Evolutionary conservation across 73 alveolate species (phyloP), one percentile per base, ranked within the genome.

Genomic region (Paramecium biaurelia): DNA sequence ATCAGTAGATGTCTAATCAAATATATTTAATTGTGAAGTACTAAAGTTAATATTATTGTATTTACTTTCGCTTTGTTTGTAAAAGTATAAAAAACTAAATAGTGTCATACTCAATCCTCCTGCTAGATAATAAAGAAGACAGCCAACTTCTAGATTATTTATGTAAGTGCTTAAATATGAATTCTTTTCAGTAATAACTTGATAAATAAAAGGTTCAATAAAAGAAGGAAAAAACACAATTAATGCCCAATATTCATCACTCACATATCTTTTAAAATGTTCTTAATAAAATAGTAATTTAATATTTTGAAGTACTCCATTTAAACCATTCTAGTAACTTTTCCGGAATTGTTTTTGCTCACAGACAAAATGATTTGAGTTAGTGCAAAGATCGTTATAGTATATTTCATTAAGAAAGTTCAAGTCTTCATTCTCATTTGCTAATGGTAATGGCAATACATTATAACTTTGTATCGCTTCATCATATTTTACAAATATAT

Each of bases 1-100:
- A 79, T 79, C 21, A 79, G 30, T 43, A 79, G 23, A 79, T 79
- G 90, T 45, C 74, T 38, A 12, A 79, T 14, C 45, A 43, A 47
- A 30, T 42, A 41, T 12, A 79, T 79, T 79, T n/a, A 37, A 79
- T 42, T 42, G 14, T 79, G 28, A 24, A 41, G 56, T 2, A 23
- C 90, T 79, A 30, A 79, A 1, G 8, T 6, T 38, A 43, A 20
- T 43, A 21, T 1, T 38, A 18, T 5, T 12, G 4, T 14, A 38
- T 14, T 24, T 79, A 47, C 45, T 15, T 79, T 30, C 70, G 11
- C 42, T 79, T 43, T 79, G 21, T 10, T 79, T 38, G 37, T 38
- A 79, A 42, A 41, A 41, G 12, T 47, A 79, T 8, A 79, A 1
- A 0, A 58, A 24, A 23, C 70, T 26, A 34, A 79, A 43, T 12